Base-by-base conservation (phyloP, 495 filamentous ascomycete species). In the Massariosphaeria phaeospora region DNA sequence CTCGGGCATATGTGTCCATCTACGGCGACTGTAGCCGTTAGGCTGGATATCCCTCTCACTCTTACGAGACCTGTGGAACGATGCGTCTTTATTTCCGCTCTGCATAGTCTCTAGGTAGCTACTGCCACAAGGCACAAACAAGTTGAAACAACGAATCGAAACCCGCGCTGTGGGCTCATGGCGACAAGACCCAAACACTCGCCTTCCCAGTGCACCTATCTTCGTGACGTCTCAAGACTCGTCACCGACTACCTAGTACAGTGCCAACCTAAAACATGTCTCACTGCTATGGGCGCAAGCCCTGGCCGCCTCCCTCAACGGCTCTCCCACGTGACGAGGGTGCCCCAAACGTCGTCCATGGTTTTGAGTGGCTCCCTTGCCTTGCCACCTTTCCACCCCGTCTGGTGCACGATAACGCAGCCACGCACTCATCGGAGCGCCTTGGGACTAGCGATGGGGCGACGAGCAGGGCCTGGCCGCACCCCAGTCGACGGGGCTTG, bases 21-120 rank as follows among this genome's bases (percentile, higher is more conserved):
- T 45, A 2, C 31, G 20, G 54, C 54, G 47, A 51, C 31, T 3
- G 18, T 50, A 26, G 30, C 55, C 45, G 24, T 27, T 26, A 48
- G 31, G 52, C 18, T 30, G 35, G n/a, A 24, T 39, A 30, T 55
- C 29, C 41, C 52, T 48, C 52, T 48, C 52, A 27, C 41, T 39
- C 23, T 48, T 23, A 33, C 33, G 44, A 24, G 44, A 48, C 34
- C 44, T 26, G 30, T 36, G 29, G 39, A 8, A 43, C 24, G 36
- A 40, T 34, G 33, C 26, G n/a, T 58, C 54, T 48, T n/a, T 38
- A 25, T 40, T 44, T 44, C 54, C 45, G 38, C 54, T 57, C 54
- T 23, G 54, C 54, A 50, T 36, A 31, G 5, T 44, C 34, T 1
- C 39, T 58, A 52, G 39, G 46, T 58, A 46, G 46, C 39, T 21